A percentile compares a stretch with the other conserved stretches of the same genome.
These are phyloP conservation scores for Globisporangium abappressorium DNA, from an alignment of 352 stramenopile genomes.

Conservation along the genomic window DNA sequence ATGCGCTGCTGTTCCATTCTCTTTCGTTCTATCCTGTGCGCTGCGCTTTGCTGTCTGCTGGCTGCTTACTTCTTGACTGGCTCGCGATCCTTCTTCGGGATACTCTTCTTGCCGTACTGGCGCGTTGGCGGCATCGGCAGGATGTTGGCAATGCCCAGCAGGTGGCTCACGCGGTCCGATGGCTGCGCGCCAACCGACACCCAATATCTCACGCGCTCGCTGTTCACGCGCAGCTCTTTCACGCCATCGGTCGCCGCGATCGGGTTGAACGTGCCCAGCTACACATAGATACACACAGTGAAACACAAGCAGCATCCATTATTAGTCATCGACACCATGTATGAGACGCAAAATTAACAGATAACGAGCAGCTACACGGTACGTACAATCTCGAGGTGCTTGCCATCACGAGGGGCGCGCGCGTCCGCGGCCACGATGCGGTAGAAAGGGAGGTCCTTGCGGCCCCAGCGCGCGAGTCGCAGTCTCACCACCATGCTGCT, in stretches of 20 bases:
- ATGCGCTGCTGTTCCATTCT: background rate
- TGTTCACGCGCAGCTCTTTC: constrained; percentile 88
- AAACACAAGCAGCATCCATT: background rate
- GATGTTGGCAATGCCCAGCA: constrained; percentile 80
- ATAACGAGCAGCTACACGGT: background rate
- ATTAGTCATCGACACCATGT: too few relatives aligned
- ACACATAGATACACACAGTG: background rate
- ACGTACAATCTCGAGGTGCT: constrained; percentile 85
- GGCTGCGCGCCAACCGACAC: constrained; percentile 85
- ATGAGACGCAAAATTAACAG: too few relatives aligned
- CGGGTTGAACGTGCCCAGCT: constrained; percentile 87
- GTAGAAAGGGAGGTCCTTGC: constrained; percentile 88
- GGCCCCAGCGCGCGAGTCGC: constrained; percentile 79
- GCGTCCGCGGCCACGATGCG: constrained; percentile 85
- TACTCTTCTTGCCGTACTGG: constrained; percentile 82
- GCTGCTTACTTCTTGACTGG: constrained; percentile 34
- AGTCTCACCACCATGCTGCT: constrained; percentile 81
- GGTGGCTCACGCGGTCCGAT: constrained; percentile 76
- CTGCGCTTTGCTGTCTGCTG: background rate
- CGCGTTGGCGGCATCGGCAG: constrained; percentile 81
- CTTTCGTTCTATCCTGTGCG: background rate
- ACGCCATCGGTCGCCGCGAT: constrained; percentile 80
- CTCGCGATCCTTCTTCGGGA: constrained; percentile 81
- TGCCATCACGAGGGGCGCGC: constrained; percentile 77
- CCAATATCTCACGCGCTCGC: constrained; percentile 84